Evolutionary conservation across 768 basidiomycete species (phyloP).

Genomic region (Mycena rebaudengoi): DNA sequence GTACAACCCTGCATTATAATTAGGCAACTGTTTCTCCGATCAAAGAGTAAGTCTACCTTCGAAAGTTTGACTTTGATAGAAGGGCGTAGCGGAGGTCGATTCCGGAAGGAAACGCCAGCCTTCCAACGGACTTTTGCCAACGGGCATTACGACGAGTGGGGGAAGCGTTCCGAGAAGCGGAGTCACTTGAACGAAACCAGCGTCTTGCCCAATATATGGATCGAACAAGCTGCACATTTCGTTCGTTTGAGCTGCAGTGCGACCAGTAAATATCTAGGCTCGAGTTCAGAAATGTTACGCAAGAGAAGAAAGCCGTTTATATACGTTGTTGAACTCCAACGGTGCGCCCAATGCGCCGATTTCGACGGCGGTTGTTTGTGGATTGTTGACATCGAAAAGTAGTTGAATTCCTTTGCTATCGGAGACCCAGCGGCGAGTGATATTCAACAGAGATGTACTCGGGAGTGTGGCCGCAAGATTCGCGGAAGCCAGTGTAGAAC

Average conservation of each 20-base stretch:
- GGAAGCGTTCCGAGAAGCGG: slow-evolving; percentile 63
- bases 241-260: slow-evolving; percentile 61
- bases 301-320: neutral
- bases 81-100: slow-evolving; percentile 51
- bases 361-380: slow-evolving; percentile 55
- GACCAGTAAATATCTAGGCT: slow-evolving; percentile 62
- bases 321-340: slow-evolving; percentile 65
- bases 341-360: slow-evolving; percentile 63
- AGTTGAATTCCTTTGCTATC: slow-evolving; percentile 51
- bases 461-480: slow-evolving; percentile 60
- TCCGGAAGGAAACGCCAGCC: slow-evolving; percentile 68
- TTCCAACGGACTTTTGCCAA: slow-evolving; percentile 58
- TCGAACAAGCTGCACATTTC: slow-evolving; percentile 62
- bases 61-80: slow-evolving; percentile 68
- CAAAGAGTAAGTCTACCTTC: slow-evolving; percentile 41
- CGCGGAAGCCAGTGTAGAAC: slow-evolving; percentile 56
- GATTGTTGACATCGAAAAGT: slow-evolving; percentile 60
- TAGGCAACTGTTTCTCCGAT: too few relatives aligned
- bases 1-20: slow-evolving; percentile 55
- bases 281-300: neutral
- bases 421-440: slow-evolving; percentile 62
- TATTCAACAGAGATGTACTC: slow-evolving; percentile 51
- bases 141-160: slow-evolving; percentile 58
- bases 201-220: slow-evolving; percentile 66
- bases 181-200: slow-evolving; percentile 61